These are phyloP conservation scores for Apostasia ramifera DNA, from an alignment of 106 monocot genomes.

Conservation along the genomic window DNA sequence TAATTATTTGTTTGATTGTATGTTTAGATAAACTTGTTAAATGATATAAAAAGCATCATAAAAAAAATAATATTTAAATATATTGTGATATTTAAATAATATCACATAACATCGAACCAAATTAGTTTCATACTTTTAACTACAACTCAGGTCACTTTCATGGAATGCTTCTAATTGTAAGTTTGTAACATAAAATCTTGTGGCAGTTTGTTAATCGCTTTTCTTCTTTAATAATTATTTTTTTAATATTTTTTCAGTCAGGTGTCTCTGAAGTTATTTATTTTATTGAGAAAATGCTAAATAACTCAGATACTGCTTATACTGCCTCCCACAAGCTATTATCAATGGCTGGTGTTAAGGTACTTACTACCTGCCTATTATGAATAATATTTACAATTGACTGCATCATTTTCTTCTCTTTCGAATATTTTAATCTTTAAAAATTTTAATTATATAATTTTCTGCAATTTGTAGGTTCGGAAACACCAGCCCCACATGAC, in stretches of 20 bases:
- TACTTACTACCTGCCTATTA: conserved; percentile 7
- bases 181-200: too few species aligned
- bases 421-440: neutral
- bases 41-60: too few species aligned
- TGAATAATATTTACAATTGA: neutral
- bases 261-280: conserved; percentile 95
- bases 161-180: too few species aligned
- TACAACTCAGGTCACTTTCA: too few species aligned
- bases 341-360: conserved; percentile 86
- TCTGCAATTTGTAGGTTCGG: conserved; percentile 46
- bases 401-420: neutral
- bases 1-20: too few species aligned
- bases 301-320: conserved; percentile 51
- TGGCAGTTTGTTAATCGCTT: too few species aligned
- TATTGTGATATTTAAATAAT: too few species aligned
- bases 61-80: too few species aligned
- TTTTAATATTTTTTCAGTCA: conserved; percentile 42
- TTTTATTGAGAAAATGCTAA: conserved; percentile 78
- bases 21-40: too few species aligned
- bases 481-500: conserved; percentile 79
- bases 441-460: neutral
- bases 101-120: too few species aligned
- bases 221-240: neutral
- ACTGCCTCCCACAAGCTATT: conserved; percentile 75
- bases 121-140: too few species aligned